These are phyloP conservation scores for Termitomyces sp. DNA, from an alignment of 768 basidiomycete species.

Conservation along the genomic window DNA sequence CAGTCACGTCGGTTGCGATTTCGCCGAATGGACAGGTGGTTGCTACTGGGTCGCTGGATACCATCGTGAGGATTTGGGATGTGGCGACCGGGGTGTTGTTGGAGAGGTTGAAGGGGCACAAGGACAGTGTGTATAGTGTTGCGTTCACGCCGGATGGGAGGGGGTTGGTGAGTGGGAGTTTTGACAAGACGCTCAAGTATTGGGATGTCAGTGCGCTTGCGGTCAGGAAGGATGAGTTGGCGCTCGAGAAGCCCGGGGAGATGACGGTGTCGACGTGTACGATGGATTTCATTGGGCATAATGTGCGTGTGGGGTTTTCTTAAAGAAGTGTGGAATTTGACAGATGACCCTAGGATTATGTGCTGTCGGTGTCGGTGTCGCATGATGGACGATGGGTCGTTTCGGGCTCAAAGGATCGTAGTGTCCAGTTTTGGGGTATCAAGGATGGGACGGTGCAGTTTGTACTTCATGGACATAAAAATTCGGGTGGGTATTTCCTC, in stretches of 20 bases:
- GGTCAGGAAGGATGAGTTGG: no score
- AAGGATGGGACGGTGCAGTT: conserved; percentile 74
- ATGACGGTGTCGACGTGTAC: conserved; percentile 35
- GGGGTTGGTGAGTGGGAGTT: conserved; percentile 85
- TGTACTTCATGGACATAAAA: conserved; percentile 77
- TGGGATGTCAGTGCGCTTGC: conserved; percentile 77
- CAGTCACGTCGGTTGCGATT: conserved; percentile 78
- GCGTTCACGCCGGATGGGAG: conserved; percentile 92
- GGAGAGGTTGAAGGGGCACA: conserved; percentile 71
- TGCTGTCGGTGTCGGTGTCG: conserved; percentile 61
- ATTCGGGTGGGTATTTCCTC: conserved; percentile 39
- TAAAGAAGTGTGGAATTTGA: no score
- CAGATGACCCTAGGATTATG: conserved; percentile 38
- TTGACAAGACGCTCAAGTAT: conserved; percentile 84
- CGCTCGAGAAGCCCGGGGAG: conserved; percentile 24
- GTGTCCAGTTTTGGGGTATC: conserved; percentile 92
- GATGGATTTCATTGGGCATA: conserved; percentile 31
- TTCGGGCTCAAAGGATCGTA: conserved; percentile 89
- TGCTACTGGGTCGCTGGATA: conserved; percentile 67
- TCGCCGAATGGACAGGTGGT: conserved; percentile 68
- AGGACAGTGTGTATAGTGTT: conserved; percentile 81
- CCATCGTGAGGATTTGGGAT: conserved; percentile 78
- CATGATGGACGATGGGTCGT: conserved; percentile 93
- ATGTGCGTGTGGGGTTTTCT: conserved; percentile 15
- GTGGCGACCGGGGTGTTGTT: conserved; percentile 58